These are phyloP conservation scores for Pochonia chlamydosporia DNA, from an alignment of 2,329 filamentous ascomycete genomes.

Conservation along the genomic window DNA sequence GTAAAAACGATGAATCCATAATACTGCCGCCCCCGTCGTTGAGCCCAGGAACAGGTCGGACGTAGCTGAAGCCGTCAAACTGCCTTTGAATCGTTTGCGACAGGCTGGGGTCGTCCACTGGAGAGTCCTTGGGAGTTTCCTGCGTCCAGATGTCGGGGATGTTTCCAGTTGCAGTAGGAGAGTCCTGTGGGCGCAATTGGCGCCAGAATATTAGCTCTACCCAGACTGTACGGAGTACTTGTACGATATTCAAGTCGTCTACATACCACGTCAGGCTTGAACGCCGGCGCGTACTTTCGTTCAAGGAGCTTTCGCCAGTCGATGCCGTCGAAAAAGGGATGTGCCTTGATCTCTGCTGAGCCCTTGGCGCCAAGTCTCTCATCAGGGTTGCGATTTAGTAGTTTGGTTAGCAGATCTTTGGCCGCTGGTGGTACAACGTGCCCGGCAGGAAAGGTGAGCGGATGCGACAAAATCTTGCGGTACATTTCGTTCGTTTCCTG, in stretches of 20 bases:
- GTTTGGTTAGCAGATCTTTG: slow-evolving; percentile 82
- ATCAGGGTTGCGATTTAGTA: slow-evolving; percentile 88
- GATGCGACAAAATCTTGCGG: slow-evolving; percentile 94
- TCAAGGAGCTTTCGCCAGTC: slow-evolving; percentile 97
- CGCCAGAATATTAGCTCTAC: too few species aligned
- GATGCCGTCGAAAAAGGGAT: slow-evolving; percentile 98
- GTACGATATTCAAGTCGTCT: too few species aligned
- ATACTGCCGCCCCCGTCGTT: slow-evolving; percentile 91
- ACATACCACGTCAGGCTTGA: slow-evolving; percentile 94
- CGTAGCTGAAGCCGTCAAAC: slow-evolving; percentile 95
- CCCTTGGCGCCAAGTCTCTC: slow-evolving; percentile 87
- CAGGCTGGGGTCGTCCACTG: slow-evolving; percentile 81
- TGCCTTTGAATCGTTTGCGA: slow-evolving; percentile 94
- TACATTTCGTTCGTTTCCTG: slow-evolving; percentile 99
- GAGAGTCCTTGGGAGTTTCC: slow-evolving; percentile 85
- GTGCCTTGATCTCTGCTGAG: slow-evolving; percentile 95
- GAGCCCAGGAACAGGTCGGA: slow-evolving; percentile 85
- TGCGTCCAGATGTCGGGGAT: slow-evolving; percentile 89
- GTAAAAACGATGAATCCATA: slow-evolving; percentile 74
- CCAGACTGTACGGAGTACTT: too few species aligned
- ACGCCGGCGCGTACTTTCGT: slow-evolving; percentile 95
- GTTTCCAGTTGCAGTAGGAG: slow-evolving; percentile 60
- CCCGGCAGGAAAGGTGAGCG: slow-evolving; percentile 77
- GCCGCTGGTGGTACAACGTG: slow-evolving; percentile 87
- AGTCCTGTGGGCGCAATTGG: too few species aligned